Conservation (phyloP, 176 grass and related monocot genomes). For the Alopecurus myosuroides region DNA sequence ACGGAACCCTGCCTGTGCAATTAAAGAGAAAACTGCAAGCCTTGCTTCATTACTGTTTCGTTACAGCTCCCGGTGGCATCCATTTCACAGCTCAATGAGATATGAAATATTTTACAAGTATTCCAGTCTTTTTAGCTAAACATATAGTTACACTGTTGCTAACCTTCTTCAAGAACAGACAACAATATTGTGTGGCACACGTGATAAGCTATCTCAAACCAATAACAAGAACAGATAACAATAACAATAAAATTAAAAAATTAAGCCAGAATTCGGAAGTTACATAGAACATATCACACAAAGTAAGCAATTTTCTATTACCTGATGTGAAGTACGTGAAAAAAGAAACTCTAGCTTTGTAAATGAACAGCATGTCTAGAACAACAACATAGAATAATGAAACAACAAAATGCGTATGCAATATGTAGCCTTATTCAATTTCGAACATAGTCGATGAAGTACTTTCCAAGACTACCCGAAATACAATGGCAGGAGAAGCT, state of each 20-base stretch:
- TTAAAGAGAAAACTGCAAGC: background rate
- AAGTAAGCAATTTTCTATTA: background rate
- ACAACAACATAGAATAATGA: slow-evolving; percentile 1
- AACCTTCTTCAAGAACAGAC: background rate
- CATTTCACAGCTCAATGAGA: background rate
- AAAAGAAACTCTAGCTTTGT: background rate
- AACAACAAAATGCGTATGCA: background rate
- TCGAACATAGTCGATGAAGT: background rate
- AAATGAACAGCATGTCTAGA: background rate
- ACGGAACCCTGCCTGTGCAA: background rate
- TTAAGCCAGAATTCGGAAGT: background rate
- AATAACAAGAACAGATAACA: background rate
- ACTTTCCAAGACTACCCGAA: background rate
- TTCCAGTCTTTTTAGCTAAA: background rate
- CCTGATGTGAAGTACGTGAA: background rate
- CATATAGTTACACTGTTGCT: background rate
- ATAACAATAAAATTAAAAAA: background rate
- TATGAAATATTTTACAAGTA: slow-evolving; percentile 13
- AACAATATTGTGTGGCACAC: too few relatives aligned
- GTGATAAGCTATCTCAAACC: too few relatives aligned
- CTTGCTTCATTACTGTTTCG: background rate
- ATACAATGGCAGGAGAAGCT: background rate
- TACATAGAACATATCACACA: slow-evolving; percentile 12
- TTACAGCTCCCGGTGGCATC: background rate
- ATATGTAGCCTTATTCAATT: background rate